Conservation (phyloP, 805 yeast species). For the Sugiyamaella marilandica region DNA sequence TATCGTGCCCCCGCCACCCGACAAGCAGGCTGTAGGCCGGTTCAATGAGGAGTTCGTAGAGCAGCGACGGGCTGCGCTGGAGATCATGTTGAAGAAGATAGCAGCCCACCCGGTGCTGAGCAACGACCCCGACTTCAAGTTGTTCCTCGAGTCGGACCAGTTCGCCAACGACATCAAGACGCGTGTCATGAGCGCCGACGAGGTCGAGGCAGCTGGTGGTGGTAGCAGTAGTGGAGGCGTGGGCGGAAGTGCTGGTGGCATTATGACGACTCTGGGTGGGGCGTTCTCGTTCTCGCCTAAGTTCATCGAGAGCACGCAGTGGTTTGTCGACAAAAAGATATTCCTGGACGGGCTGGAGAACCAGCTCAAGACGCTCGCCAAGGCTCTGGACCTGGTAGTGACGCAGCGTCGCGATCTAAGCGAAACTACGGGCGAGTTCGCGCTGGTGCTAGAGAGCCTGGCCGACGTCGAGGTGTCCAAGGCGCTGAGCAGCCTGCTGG, state of each 20-base stretch:
- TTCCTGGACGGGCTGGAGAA: slow-evolving; percentile 68
- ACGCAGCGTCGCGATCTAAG: slow-evolving; percentile 72
- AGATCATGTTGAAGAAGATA: slow-evolving; percentile 78
- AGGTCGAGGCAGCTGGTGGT: slow-evolving; percentile 20
- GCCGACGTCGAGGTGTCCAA: slow-evolving; percentile 72
- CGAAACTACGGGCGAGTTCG: slow-evolving; percentile 62
- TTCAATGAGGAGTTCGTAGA: slow-evolving; percentile 89
- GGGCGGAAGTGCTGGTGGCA: slow-evolving; percentile 34
- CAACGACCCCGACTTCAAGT: slow-evolving; percentile 67
- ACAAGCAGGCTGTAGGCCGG: slow-evolving; percentile 87
- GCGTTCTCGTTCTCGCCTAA: slow-evolving; percentile 64
- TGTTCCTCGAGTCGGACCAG: slow-evolving; percentile 72
- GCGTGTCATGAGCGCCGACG: slow-evolving; percentile 33
- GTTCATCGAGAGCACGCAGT: slow-evolving; percentile 72
- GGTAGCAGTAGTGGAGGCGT: slow-evolving; percentile 24
- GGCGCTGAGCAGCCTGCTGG: slow-evolving; percentile 56
- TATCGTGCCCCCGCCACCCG: slow-evolving; percentile 94
- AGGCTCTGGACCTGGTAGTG: slow-evolving; percentile 68
- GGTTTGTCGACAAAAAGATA: slow-evolving; percentile 61
- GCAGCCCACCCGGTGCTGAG: slow-evolving; percentile 52
- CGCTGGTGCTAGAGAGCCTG: slow-evolving; percentile 51
- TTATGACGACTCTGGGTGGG: slow-evolving; percentile 63
- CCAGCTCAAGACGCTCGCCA: slow-evolving; percentile 64
- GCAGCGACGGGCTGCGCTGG: slow-evolving; percentile 75
- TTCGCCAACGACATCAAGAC: slow-evolving; percentile 64